Evolutionary conservation across 768 basidiomycete species (phyloP).

Genomic region (Fomitopsis serialis): DNA sequence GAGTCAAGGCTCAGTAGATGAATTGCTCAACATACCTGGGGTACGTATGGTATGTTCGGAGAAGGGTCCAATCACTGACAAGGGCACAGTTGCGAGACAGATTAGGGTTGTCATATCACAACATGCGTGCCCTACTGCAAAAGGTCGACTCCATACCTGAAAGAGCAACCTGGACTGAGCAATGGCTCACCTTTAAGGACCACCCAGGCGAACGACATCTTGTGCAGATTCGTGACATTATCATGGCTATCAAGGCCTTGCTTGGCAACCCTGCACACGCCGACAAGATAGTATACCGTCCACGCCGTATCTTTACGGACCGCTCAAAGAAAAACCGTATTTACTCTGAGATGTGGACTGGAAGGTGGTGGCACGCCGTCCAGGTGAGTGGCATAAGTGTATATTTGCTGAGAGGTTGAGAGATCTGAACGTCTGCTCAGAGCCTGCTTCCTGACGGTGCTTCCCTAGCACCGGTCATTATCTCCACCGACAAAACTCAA

Average conservation of each 20-base stretch:
- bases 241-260: constrained; percentile 32
- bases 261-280: constrained; percentile 29
- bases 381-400: constrained; percentile 30
- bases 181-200: neutral
- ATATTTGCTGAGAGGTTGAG: no score
- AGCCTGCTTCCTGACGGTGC: constrained; percentile 18
- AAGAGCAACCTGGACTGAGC: constrained; percentile 8
- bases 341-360: constrained; percentile 37
- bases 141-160: constrained; percentile 11
- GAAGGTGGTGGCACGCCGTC: constrained; percentile 45
- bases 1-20: no score
- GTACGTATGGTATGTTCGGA: neutral
- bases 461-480: constrained; percentile 22
- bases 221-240: constrained; percentile 28
- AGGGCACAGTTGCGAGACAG: constrained; percentile 7
- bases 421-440: no score
- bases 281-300: constrained; percentile 23
- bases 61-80: neutral
- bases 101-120: constrained; percentile 12
- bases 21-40: neutral
- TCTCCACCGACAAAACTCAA: no score
- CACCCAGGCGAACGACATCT: constrained; percentile 9
- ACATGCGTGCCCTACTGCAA: constrained; percentile 9
- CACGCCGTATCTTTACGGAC: constrained; percentile 30
- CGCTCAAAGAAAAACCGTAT: constrained; percentile 17